Evolutionary conservation across 176 grass and related monocot genomes (phyloP).

Genomic region (Triticum timopheevii): DNA sequence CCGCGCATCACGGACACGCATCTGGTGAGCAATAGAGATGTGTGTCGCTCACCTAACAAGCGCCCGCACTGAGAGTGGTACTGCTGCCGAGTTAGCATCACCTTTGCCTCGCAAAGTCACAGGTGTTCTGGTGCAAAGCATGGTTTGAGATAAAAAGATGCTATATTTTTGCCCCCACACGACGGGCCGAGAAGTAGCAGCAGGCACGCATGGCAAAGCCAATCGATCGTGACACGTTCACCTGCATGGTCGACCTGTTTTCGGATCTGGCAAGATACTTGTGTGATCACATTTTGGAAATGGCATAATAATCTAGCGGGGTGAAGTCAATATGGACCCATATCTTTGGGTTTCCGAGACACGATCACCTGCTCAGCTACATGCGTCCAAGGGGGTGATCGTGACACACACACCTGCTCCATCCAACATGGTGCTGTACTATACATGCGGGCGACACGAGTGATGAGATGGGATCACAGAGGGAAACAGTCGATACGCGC

Average conservation of each 20-base stretch:
- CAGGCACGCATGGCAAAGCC: not conserved
- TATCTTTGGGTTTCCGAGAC: not conserved
- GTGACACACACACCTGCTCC: constrained; percentile 1
- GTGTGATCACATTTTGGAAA: too few species aligned
- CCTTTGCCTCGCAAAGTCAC: too few species aligned
- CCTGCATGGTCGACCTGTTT: not conserved
- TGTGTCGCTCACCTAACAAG: not conserved
- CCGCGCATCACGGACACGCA: not conserved
- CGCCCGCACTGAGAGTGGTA: not conserved
- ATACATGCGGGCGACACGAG: not conserved
- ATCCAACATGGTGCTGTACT: not conserved
- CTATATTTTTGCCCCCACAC: too few species aligned
- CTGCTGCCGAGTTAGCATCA: not conserved
- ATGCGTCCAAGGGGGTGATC: not conserved
- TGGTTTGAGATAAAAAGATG: too few species aligned
- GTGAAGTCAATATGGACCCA: not conserved
- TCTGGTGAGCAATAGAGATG: not conserved
- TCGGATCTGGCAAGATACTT: not conserved
- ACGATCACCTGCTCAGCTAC: constrained; percentile 5
- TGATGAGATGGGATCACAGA: not conserved
- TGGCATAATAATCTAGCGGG: not conserved
- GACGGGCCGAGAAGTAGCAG: not conserved
- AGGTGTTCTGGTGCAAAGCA: too few species aligned
- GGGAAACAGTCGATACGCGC: not conserved
- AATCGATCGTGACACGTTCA: not conserved